A percentile compares a stretch with the other conserved stretches of the same genome.
Evolutionary conservation across 257 asterid species (phyloP).

Genomic region (Plantago ovata): DNA sequence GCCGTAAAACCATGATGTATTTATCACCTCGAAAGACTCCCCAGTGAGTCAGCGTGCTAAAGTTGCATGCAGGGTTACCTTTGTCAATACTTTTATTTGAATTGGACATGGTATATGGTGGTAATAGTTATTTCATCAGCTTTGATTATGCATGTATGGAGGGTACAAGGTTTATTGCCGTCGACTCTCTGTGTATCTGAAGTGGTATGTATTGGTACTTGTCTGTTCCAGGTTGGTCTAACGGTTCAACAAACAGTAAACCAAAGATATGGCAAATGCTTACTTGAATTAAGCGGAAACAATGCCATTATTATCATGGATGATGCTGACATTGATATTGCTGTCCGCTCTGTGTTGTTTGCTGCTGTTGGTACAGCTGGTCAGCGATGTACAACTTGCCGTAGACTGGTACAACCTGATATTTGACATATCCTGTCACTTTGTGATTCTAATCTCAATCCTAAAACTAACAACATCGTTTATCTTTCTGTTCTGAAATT

Average conservation of each 20-base stretch:
- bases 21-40: too few species aligned
- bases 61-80: too few species aligned
- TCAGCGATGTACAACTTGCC: slow-evolving; percentile 97
- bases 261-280: slow-evolving; percentile 84
- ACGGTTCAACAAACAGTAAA: slow-evolving; percentile 89
- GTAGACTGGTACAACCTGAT: slow-evolving; percentile 74
- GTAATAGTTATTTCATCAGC: too few species aligned
- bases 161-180: neutral
- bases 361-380: slow-evolving; percentile 99
- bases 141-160: too few species aligned
- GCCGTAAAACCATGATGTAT: too few species aligned
- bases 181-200: neutral
- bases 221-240: slow-evolving; percentile 67
- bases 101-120: too few species aligned
- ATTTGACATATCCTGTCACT: slow-evolving; percentile 2
- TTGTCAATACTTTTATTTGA: too few species aligned
- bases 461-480: slow-evolving; percentile 11
- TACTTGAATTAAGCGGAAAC: slow-evolving; percentile 92
- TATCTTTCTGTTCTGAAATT: slow-evolving; percentile 18
- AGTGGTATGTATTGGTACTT: neutral
- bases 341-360: slow-evolving; percentile 85
- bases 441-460: slow-evolving; percentile 3
- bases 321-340: slow-evolving; percentile 88
- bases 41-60: too few species aligned
- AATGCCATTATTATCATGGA: slow-evolving; percentile 96